Percentiles rank a stretch among this genome's conserved stretches.
phyloP scores from a whole-genome alignment of 2,329 filamentous ascomycete species.

The Arthrobotrys entomopaga region DNA sequence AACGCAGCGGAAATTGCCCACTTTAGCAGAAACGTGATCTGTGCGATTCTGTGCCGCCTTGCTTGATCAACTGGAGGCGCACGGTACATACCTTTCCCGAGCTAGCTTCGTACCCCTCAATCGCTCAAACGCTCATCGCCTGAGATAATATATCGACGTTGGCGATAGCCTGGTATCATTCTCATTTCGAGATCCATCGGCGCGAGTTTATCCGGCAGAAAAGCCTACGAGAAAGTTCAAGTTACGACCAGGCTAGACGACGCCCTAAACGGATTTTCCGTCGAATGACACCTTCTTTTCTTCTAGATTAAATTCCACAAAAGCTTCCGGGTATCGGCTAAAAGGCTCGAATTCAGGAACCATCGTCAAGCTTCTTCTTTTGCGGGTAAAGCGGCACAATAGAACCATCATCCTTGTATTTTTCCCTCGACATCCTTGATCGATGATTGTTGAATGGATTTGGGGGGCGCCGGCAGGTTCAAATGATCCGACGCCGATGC shows the following conservation, averaged over 20 bases:
- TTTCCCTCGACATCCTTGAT: constrained; percentile 3
- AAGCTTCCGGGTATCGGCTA: constrained; percentile 41
- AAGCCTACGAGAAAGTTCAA: constrained; percentile 13
- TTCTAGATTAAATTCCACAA: background rate
- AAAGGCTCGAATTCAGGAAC: constrained; percentile 47
- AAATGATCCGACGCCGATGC: background rate
- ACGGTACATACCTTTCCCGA: no score
- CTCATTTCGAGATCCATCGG: constrained; percentile 18
- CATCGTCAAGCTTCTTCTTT: background rate
- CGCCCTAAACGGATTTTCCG: background rate
- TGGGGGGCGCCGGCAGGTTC: background rate
- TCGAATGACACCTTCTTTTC: background rate
- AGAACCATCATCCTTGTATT: constrained; percentile 25
- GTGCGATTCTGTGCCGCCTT: constrained; percentile 31
- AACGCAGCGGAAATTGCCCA: constrained; percentile 41
- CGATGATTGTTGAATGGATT: background rate
- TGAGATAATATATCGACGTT: background rate
- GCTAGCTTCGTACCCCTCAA: constrained; percentile 4
- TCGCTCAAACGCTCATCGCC: background rate
- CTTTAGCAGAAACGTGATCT: constrained; percentile 54
- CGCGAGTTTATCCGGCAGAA: constrained; percentile 29
- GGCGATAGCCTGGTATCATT: constrained; percentile 4
- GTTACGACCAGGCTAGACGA: background rate
- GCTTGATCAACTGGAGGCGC: no score
- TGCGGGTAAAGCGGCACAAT: constrained; percentile 54